Conservation (phyloP, 1,284 basidiomycete species). For the Inonotus obliquus region DNA sequence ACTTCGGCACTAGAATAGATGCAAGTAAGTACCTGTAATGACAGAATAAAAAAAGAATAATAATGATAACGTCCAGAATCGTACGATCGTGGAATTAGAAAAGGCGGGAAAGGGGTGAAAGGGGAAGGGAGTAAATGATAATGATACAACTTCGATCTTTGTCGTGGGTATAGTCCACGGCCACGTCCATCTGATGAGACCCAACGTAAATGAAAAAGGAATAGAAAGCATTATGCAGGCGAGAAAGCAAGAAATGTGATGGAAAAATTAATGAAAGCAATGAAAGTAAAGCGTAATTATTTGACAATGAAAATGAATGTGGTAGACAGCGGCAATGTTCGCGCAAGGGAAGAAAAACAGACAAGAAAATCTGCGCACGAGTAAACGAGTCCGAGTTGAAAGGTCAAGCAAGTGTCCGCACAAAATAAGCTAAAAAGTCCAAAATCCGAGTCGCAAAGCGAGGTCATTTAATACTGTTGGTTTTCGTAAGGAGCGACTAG, state of each 20-base stretch:
- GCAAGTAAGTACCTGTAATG: too few species aligned
- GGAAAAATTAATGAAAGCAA: not conserved
- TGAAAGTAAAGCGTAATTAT: not conserved
- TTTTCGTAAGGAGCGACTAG: not conserved
- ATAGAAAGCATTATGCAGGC: not conserved
- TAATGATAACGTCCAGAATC: too few species aligned
- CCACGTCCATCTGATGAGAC: not conserved
- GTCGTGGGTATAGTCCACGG: not conserved
- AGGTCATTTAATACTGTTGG: not conserved
- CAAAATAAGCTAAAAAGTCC: too few species aligned
- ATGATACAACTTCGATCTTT: not conserved
- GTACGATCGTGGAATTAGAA: not conserved
- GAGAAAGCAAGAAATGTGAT: not conserved
- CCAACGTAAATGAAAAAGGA: not conserved
- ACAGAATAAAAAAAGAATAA: too few species aligned
- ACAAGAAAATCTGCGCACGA: not conserved
- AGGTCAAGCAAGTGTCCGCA: too few species aligned
- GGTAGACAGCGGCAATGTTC: not conserved
- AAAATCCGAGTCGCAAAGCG: too few species aligned
- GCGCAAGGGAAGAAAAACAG: not conserved
- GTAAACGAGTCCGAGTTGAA: not conserved
- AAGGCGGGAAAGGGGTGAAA: not conserved
- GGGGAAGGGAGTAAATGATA: not conserved
- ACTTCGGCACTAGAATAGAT: too few species aligned
- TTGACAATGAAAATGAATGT: not conserved